phyloP scores from a whole-genome alignment of 768 basidiomycete species.

The Phylloporus rhodoxanthus region DNA sequence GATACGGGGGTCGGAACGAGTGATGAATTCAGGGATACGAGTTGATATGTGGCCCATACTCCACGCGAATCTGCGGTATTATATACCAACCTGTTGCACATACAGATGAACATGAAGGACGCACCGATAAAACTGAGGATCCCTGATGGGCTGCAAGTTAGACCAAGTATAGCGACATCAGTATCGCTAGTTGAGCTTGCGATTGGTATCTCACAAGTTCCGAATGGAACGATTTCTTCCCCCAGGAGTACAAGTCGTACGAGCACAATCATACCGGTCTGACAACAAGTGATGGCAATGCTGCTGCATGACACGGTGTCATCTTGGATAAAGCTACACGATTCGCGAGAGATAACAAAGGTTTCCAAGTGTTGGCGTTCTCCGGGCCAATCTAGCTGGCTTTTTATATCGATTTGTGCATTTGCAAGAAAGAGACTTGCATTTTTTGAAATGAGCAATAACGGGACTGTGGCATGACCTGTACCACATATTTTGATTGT shows the following conservation, averaged over 20 bases:
- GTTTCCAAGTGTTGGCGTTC: conserved; percentile 25
- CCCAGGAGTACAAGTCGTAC: conserved; percentile 19
- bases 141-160: conserved; percentile 40
- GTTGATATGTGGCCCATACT: conserved; percentile 36
- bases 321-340: conserved; percentile 26
- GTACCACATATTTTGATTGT: conserved; percentile 36
- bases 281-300: conserved; percentile 23
- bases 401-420: conserved; percentile 23
- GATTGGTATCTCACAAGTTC: conserved; percentile 21
- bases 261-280: conserved; percentile 11
- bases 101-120: conserved; percentile 11
- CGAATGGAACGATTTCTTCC: conserved; percentile 13
- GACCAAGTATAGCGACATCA: conserved; percentile 1
- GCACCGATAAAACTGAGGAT: conserved; percentile 46
- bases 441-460: conserved; percentile 31
- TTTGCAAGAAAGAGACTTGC: conserved; percentile 33
- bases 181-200: not conserved
- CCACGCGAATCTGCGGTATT: conserved; percentile 38
- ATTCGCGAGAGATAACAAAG: conserved; percentile 27
- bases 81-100: not conserved
- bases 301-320: conserved; percentile 2
- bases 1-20: conserved; percentile 20
- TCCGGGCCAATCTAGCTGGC: conserved; percentile 23
- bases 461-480: conserved; percentile 19
- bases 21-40: conserved; percentile 24